Evolutionary conservation across 495 filamentous ascomycete species (phyloP), one percentile per base, ranked within the genome.

Genomic region (Neurospora hispaniola): DNA sequence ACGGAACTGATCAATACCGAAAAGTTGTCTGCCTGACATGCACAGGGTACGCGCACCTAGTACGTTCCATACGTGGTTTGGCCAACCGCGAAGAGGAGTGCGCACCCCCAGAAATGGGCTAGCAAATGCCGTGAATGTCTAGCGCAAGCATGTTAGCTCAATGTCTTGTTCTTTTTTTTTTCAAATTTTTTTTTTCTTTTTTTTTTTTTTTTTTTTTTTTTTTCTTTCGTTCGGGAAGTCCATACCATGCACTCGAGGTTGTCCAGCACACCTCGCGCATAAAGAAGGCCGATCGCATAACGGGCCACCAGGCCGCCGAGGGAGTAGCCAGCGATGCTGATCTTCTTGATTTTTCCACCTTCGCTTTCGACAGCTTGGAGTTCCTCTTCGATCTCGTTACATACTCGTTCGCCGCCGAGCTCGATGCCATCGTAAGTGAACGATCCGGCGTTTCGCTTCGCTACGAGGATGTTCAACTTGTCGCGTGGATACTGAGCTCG

Each of bases 361-460:
- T 80, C 81, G 42, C 80, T 80, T 18, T 86, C 85, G 62, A 95
- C 85, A n/a, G 85, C 79, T 41, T 91, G 87, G 42, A 98, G 81
- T 44, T 89, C 90, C 75, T 94, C 89, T 80, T 98, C 94, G 70
- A 98, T 93, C 84, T 98, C 95, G 74, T 89, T 84, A 23, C 90
- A 91, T 41, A 98, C 89, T 46, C 95, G 90, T 85, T 98, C 95
- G 72, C 93, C 95, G 72, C 94, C 93, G 10, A 90, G 83, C 76
- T 98, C 94, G 78, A 98, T 94, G 70, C 95, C 95, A 82, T 98
- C 95, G 81, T 98, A 98, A 31, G 95, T 98, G 81, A 90, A 92
- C 73, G 83, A 90, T 6, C 94, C 93, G 71, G 88, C 85, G 80
- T 98, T 98, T 72, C 89, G 87, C 82, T 94, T 91, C 5, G 91